These are phyloP conservation scores for Neurospora tetraspora DNA, from an alignment of 495 filamentous ascomycete genomes.

Conservation along the genomic window DNA sequence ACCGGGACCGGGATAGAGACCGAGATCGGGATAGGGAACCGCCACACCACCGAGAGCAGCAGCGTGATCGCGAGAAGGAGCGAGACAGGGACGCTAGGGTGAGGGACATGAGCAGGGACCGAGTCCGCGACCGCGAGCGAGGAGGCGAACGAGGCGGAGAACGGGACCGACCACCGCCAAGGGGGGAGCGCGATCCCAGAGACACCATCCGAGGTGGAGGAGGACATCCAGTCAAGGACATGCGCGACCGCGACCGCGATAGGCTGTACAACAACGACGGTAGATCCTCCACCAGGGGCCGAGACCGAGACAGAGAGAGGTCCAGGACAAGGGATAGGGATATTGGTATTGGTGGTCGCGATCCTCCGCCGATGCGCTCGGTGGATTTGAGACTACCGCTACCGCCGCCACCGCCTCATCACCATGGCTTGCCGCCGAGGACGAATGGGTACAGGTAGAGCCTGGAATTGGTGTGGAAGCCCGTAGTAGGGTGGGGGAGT, in stretches of 20 bases:
- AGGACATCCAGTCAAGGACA: neutral
- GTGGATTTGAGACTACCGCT: neutral
- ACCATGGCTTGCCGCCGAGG: neutral
- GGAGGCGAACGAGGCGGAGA: neutral
- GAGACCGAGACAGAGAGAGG: neutral
- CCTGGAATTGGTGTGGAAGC: neutral
- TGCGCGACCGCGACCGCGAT: neutral
- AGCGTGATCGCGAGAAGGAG: neutral
- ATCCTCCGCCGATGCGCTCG: neutral
- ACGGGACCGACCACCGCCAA: neutral
- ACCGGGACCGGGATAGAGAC: constrained; percentile 1
- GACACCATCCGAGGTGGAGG: neutral
- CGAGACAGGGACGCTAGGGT: neutral
- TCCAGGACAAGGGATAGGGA: constrained; percentile 11
- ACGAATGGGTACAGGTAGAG: neutral
- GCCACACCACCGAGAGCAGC: neutral
- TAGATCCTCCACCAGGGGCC: neutral
- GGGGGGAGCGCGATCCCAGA: neutral
- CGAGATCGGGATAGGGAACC: constrained; percentile 1
- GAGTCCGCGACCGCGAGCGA: neutral
- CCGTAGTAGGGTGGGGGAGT: neutral
- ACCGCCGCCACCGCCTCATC: neutral
- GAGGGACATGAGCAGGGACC: neutral
- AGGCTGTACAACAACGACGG: neutral
- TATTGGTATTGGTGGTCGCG: neutral